Base-by-base conservation (phyloP, 495 filamentous ascomycete genomes). In the Trichoderma erinaceum region DNA sequence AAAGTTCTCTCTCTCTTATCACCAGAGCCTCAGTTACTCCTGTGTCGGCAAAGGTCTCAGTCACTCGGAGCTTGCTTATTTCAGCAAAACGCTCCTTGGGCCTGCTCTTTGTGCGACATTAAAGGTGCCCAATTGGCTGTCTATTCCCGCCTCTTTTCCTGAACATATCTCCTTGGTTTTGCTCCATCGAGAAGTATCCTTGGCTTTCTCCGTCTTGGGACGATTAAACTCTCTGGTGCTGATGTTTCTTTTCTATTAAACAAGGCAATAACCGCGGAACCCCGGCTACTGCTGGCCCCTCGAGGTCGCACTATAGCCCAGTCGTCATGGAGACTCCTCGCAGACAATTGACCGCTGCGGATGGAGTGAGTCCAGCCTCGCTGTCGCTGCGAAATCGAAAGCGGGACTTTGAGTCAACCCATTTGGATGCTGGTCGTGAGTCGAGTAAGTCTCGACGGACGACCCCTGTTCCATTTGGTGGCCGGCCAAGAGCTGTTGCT, bases 401-500 rank as follows among this genome's bases (percentile, higher is more conserved):
- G 65, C 77, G 80, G 48, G 74, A 74, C 2, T 71, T 78, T 63
- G 72, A 69, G 48, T 75, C 74, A 38, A 73, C 65, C 67, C 69
- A 73, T 61, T 48, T 73, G 16, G 66, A 70, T 32, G 67, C 38
- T 3, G 66, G 41, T n/a, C 43, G 61, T 23, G 21, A 63, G 0
- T 66, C 67, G 38, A 72, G 65, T 69, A 79, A 79, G 66, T 79
- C 76, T 3, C 69, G 73, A 61, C 71, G 76, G 44, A 71, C 75
- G 25, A 73, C 71, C 27, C 73, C 76, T 1, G 72, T 64, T n/a
- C 72, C 73, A 3, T 61, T 38, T 35, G 41, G 44, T n/a, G 66
- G 46, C 23, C 63, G 27, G 32, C 25, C 18, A 65, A 43, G 35
- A 11, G 12, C 4, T 43, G 6, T 27, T 32, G 29, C 7, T n/a